Evolutionary conservation across 768 basidiomycete species (phyloP), one percentile per base, ranked within the genome.

Genomic region (Rhizopogon rudus): DNA sequence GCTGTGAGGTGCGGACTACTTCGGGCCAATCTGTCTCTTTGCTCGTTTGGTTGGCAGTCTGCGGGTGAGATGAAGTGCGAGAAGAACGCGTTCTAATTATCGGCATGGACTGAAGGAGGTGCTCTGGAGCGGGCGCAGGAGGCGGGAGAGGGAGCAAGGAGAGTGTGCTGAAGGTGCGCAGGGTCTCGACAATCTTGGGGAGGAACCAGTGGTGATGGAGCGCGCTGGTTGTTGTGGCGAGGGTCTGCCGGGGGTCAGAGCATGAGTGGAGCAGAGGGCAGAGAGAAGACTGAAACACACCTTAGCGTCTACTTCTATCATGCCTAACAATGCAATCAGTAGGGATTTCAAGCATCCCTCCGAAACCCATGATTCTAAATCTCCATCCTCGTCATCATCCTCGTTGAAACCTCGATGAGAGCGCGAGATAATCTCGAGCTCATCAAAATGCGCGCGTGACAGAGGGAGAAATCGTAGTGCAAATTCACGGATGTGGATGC

Each of bases 401-500:
- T 76, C 77, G 7, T 76, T 77, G 20, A 76, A 71, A 3, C 63
- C 60, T 40, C 63, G 70, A 42, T 76, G 69, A 40, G 40, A 53
- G 33, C 68, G 66, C 13, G 57, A 61, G 46, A 86, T 73, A 51
- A 77, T 75, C 29, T 88, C 88, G 7, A 92, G 69, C 56, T 90
- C 86, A 44, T 86, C 81, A 5, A 86, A 65, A 53, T 83, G 78
- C 3, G 68, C 77, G 75, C 46, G 81, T 65, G 41, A 78, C 22
- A 70, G 61, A 71, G 82, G 80, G 60, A 85, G 67, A 59, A 91
- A 91, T 35, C 90, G 78, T 45, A 87, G 64, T 10, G 81, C 64
- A 65, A 91, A 93, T 68, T 92, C 90, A 54, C 90, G 82, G 42
- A 91, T 84, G 60, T 81, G 73, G 45, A 91, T 79, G 9, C 89